These are phyloP conservation scores for Colletotrichum sp. DNA, from an alignment of 2,329 filamentous ascomycete species.

Conservation along the genomic window DNA sequence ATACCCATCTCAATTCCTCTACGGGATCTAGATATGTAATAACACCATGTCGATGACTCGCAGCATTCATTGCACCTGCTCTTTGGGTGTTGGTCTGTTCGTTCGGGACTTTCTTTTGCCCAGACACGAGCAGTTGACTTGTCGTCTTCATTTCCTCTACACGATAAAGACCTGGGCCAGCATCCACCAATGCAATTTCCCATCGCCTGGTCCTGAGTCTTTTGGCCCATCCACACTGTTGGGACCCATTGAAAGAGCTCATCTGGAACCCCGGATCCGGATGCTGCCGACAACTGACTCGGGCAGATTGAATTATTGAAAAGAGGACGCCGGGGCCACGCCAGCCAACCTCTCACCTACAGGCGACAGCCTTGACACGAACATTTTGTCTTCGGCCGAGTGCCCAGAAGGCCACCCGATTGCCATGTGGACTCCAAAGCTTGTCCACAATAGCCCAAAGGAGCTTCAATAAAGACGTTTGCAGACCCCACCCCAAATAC, in stretches of 20 bases:
- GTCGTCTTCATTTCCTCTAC: neutral
- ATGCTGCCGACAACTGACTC: slow-evolving; percentile 7
- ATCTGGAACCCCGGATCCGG: neutral
- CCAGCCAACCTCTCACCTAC: neutral
- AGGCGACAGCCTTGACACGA: neutral
- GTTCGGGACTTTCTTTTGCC: neutral
- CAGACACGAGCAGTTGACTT: neutral
- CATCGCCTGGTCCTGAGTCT: neutral
- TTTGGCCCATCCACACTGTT: neutral
- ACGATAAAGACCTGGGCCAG: neutral
- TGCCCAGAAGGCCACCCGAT: neutral
- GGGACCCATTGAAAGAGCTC: neutral
- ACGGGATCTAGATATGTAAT: neutral
- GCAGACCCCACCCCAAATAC: neutral
- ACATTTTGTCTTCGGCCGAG: neutral
- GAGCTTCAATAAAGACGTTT: neutral
- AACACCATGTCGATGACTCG: slow-evolving; percentile 8
- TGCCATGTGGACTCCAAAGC: neutral
- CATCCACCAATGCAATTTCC: neutral
- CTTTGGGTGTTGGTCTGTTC: neutral
- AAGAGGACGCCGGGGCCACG: neutral
- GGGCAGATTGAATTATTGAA: slow-evolving; percentile 11
- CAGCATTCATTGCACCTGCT: neutral
- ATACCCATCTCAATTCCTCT: slow-evolving; percentile 20
- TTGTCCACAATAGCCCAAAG: neutral